phyloP scores from a whole-genome alignment of 2,329 filamentous ascomycete genomes.

The Calonectria honghensis region DNA sequence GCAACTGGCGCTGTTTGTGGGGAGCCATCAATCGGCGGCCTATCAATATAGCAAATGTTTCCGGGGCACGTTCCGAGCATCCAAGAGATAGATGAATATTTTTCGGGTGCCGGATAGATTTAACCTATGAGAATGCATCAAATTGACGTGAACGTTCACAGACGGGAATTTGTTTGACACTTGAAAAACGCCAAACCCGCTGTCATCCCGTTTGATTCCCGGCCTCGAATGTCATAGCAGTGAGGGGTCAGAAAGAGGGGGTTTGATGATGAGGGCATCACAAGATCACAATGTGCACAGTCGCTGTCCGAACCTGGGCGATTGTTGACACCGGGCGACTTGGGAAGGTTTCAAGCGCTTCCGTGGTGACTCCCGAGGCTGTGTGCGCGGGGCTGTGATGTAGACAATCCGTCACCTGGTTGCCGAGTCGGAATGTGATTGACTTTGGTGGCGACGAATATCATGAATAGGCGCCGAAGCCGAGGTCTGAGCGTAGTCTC shows the following conservation, averaged over 20 bases:
- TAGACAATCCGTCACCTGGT: constrained; percentile 33
- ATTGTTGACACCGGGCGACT: constrained; percentile 6
- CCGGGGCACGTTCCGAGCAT: not conserved
- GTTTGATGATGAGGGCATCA: constrained; percentile 29
- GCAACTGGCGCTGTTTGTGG: constrained; percentile 18
- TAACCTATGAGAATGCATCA: constrained; percentile 8
- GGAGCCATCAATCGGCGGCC: constrained; percentile 26
- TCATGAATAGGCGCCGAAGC: constrained; percentile 42
- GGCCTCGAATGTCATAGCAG: constrained; percentile 32
- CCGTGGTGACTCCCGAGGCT: constrained; percentile 1
- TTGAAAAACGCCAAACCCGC: constrained; percentile 20
- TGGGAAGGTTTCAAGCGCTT: constrained; percentile 15
- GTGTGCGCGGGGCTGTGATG: constrained; percentile 23
- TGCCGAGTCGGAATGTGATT: constrained; percentile 33
- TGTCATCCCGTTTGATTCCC: constrained; percentile 31
- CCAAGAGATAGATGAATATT: constrained; percentile 32
- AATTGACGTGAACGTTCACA: constrained; percentile 10
- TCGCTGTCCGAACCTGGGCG: not conserved
- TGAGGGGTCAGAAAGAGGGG: constrained; percentile 11
- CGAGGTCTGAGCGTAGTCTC: constrained; percentile 26
- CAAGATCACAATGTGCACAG: not conserved
- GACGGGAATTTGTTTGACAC: constrained; percentile 28
- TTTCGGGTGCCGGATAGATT: not conserved
- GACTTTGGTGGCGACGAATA: constrained; percentile 33
- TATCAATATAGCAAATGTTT: not conserved